Evolutionary conservation across 768 basidiomycete genomes (phyloP), one percentile per base, ranked within the genome.

Genomic region (Tulasnella sp.): DNA sequence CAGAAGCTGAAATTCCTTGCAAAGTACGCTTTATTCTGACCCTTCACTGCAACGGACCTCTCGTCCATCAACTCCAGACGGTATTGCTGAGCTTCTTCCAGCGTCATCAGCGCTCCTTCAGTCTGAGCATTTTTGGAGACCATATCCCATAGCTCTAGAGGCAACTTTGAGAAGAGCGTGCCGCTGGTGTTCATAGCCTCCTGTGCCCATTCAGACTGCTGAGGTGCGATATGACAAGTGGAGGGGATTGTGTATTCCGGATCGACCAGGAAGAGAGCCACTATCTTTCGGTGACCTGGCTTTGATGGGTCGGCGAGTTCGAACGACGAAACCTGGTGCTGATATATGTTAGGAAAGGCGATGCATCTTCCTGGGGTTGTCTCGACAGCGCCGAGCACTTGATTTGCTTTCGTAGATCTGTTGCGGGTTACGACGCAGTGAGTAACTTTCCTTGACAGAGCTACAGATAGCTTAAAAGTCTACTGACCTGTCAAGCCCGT

Each of bases 331-430:
- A 82, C 79, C 9, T 77, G 77, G 70, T 85, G 80, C 75, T 87
- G 87, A 77, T 86, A 87, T 47, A 87, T 83, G 76, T 88, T 88
- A 17, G 87, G 87, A 74, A 85, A 87, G 42, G 82, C 81, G 42
- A 87, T 75, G 42, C 78, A 80, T 39, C 84, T 78, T 19, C 82
- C 83, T 17, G 75, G 63, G 0, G 73, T 77, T 22, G 85, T 77
- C 1, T 80, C 78, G 16, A 84, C 76, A 0, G 75, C 62, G 0
- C 83, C 83, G 41, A 86, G 77, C 74, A 83, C 79, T 77, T 88
- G 86, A 71, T 67, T 67, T n/a, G n/a, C 34, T 22, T 41, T 39
- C 39, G 40, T 32, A 11, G 32, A 19, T 7, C 69, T 70, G 6
- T 1, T 34, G 67, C 16, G n/a, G 26, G 63, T 68, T 7, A n/a